A percentile compares a stretch with the other conserved stretches of the same genome.
These are phyloP conservation scores for Leccinum barrowsii DNA, from an alignment of 768 basidiomycete species.

Conservation along the genomic window DNA sequence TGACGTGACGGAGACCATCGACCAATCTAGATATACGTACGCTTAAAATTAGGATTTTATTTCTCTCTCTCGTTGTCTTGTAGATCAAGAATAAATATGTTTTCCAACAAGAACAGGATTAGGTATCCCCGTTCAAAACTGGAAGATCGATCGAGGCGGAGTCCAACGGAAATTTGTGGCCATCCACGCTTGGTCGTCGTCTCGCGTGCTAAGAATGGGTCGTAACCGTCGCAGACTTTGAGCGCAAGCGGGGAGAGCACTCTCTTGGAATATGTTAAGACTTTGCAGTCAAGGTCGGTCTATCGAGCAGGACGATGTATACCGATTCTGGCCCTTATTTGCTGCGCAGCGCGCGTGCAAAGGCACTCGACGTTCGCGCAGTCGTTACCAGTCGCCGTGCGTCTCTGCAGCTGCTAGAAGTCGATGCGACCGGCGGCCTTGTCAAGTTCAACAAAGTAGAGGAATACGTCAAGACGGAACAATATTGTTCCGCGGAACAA, in stretches of 20 bases:
- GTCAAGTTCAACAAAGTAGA: constrained; percentile 92
- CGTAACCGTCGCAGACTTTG: constrained; percentile 64
- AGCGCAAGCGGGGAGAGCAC: constrained; percentile 69
- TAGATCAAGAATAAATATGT: constrained; percentile 1
- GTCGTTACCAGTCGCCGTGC: constrained; percentile 93
- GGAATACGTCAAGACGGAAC: constrained; percentile 74
- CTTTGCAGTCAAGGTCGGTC: constrained; percentile 51
- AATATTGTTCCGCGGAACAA: constrained; percentile 77
- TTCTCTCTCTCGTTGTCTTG: neutral
- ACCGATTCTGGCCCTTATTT: neutral
- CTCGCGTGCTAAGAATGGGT: no score
- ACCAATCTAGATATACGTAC: constrained; percentile 5
- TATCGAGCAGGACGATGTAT: constrained; percentile 33
- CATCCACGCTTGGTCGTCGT: no score
- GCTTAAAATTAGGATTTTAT: neutral
- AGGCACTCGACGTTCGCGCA: constrained; percentile 68
- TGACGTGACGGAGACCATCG: constrained; percentile 13
- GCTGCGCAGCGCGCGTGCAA: constrained; percentile 88
- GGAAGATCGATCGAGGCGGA: no score
- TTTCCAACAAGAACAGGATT: neutral
- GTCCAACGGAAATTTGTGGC: no score
- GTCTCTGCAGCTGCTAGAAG: constrained; percentile 78
- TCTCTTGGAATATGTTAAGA: constrained; percentile 85
- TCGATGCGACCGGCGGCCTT: constrained; percentile 87
- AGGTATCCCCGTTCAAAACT: no score